Conservation (phyloP, 2,329 filamentous ascomycete species). For the Colletotrichum gigasporum region DNA sequence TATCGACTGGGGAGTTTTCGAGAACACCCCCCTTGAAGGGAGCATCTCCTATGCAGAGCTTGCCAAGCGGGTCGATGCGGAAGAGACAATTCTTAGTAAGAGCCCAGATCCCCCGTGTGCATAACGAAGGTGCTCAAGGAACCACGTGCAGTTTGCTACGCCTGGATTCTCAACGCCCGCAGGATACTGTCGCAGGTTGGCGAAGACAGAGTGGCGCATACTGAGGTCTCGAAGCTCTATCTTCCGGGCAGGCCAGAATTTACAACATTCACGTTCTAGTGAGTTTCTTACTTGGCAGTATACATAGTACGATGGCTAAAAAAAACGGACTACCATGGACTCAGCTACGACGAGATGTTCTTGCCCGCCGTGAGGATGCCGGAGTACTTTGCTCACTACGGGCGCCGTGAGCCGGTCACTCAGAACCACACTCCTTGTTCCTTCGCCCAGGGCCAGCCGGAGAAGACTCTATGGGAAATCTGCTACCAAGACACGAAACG, state of each 20-base stretch:
- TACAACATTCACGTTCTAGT: slow-evolving; percentile 26
- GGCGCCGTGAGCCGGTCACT: slow-evolving; percentile 39
- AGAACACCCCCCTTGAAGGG: slow-evolving; percentile 39
- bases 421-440: slow-evolving; percentile 39
- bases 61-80: slow-evolving; percentile 37
- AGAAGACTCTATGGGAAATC: slow-evolving; percentile 43
- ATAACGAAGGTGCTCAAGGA: not conserved
- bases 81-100: slow-evolving; percentile 38
- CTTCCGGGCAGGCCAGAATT: slow-evolving; percentile 7
- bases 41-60: slow-evolving; percentile 40
- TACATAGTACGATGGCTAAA: not conserved
- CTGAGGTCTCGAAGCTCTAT: slow-evolving; percentile 30
- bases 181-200: slow-evolving; percentile 33
- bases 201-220: slow-evolving; percentile 35
- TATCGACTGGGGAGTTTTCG: slow-evolving; percentile 43
- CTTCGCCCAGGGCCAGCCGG: slow-evolving; percentile 40
- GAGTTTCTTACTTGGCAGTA: not conserved
- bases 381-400: slow-evolving; percentile 32
- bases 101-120: not conserved
- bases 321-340: fast-evolving
- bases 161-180: slow-evolving; percentile 32
- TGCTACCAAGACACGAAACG: slow-evolving; percentile 35
- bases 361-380: slow-evolving; percentile 32
- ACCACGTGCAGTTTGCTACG: slow-evolving; percentile 29
- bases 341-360: not conserved